Percentiles rank a stretch among this genome's conserved stretches.
phyloP scores from a whole-genome alignment of 768 basidiomycete species.

The Bullera alba region DNA sequence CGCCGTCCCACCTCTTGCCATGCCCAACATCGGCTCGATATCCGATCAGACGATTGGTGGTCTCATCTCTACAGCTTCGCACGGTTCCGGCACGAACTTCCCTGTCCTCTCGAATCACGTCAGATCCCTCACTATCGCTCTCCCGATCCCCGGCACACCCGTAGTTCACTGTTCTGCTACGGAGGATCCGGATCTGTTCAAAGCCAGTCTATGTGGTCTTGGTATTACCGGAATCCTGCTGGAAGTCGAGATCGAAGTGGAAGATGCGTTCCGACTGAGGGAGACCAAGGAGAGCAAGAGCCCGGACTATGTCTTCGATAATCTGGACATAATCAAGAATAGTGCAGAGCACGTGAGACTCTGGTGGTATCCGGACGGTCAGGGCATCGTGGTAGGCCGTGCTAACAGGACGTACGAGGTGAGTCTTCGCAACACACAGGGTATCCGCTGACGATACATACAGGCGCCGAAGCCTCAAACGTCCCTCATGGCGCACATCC shows the following conservation, averaged over 20 bases:
- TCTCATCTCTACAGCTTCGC: conserved; percentile 86
- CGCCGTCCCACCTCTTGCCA: conserved; percentile 59
- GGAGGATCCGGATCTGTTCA: conserved; percentile 70
- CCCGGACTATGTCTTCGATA: conserved; percentile 50
- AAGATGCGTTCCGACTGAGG: conserved; percentile 70
- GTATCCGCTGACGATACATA: neutral
- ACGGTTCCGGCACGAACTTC: conserved; percentile 77
- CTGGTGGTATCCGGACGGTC: conserved; percentile 89
- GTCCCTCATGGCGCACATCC: conserved; percentile 50
- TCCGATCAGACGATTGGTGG: conserved; percentile 93
- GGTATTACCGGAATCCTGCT: conserved; percentile 86
- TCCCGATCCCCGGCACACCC: conserved; percentile 60
- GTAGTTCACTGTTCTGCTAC: conserved; percentile 57
- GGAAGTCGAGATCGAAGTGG: conserved; percentile 67
- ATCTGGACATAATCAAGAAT: conserved; percentile 43
- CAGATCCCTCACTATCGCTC: conserved; percentile 63
- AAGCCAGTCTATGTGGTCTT: conserved; percentile 81
- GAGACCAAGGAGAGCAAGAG: conserved; percentile 60
- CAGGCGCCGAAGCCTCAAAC: conserved; percentile 27
- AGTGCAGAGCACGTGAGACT: conserved; percentile 82
- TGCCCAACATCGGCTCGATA: conserved; percentile 90
- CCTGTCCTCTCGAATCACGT: conserved; percentile 70
- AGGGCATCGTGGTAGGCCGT: conserved; percentile 62
- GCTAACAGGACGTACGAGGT: conserved; percentile 74
- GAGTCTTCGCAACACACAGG: conserved; percentile 32